Evolutionary conservation across 2,329 filamentous ascomycete species (phyloP).

Genomic region (Neofusicoccum sp.): DNA sequence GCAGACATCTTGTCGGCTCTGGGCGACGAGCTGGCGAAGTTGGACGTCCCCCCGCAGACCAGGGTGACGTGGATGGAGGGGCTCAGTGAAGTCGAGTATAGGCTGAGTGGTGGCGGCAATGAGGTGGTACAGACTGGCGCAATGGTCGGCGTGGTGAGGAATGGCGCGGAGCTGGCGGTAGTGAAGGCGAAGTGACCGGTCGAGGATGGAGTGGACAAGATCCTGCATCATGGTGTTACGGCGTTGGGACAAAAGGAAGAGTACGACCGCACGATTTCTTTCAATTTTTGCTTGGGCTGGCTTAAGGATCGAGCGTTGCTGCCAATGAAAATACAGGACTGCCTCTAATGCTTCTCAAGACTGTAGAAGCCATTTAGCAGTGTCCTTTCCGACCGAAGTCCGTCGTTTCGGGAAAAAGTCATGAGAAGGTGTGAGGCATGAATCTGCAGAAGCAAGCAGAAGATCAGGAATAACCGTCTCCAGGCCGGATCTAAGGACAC

Average conservation of each 20-base stretch:
- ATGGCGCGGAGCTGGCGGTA: slow-evolving; percentile 70
- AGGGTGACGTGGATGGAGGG: slow-evolving; percentile 91
- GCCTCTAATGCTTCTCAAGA: not conserved
- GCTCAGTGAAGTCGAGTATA: slow-evolving; percentile 87
- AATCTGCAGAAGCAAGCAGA: too few species aligned
- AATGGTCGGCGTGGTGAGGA: slow-evolving; percentile 82
- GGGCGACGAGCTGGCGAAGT: slow-evolving; percentile 74
- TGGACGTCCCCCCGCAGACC: slow-evolving; percentile 83
- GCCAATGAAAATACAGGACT: not conserved
- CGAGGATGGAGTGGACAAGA: not conserved
- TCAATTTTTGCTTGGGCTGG: not conserved
- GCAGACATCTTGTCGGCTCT: slow-evolving; percentile 90
- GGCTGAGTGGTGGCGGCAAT: slow-evolving; percentile 81
- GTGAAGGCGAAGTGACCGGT: slow-evolving; percentile 3
- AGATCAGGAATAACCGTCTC: too few species aligned
- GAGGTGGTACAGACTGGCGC: slow-evolving; percentile 91
- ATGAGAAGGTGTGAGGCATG: not conserved
- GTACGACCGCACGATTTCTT: not conserved
- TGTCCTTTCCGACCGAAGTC: not conserved
- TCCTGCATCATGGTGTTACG: not conserved
- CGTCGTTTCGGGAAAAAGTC: not conserved
- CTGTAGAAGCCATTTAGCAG: not conserved
- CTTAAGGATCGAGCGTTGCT: not conserved
- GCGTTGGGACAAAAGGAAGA: not conserved
- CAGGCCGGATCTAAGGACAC: too few species aligned